phyloP scores from a whole-genome alignment of 805 yeast species.

The Metschnikowia gelsemii region DNA sequence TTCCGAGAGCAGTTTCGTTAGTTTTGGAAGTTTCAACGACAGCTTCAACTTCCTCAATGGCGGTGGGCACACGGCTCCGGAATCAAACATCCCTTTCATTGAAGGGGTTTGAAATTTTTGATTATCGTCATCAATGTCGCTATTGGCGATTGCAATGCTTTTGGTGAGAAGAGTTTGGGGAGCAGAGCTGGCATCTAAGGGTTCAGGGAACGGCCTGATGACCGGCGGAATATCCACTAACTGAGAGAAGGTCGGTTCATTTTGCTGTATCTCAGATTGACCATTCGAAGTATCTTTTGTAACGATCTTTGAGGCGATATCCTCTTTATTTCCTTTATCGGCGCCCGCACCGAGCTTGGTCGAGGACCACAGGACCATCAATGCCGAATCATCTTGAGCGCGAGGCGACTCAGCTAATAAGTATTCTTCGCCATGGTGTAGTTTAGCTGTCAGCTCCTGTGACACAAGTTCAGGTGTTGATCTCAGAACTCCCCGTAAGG shows the following conservation, averaged over 20 bases:
- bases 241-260: background rate
- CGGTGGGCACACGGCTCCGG: constrained; percentile 6
- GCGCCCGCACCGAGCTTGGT: background rate
- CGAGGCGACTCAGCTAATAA: background rate
- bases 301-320: no score
- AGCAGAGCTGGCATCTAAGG: no score
- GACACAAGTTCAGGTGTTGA: constrained; percentile 8
- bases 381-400: constrained; percentile 10
- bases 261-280: no score
- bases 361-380: constrained; percentile 13
- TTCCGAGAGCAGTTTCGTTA: constrained; percentile 27
- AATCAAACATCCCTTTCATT: constrained; percentile 1
- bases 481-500: constrained; percentile 3
- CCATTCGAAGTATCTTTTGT: no score
- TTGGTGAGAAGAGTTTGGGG: background rate
- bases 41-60: constrained; percentile 23
- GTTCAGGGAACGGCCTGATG: no score
- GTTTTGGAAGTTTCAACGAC: constrained; percentile 24
- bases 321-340: background rate
- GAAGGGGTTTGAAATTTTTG: background rate
- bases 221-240: constrained; percentile 6
- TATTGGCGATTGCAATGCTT: no score
- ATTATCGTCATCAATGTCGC: no score
- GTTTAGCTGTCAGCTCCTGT: background rate
- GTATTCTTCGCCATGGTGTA: background rate